Evolutionary conservation across 2,329 filamentous ascomycete genomes (phyloP), one percentile per base, ranked within the genome.

Genomic region (Hymenoscyphus repandus): DNA sequence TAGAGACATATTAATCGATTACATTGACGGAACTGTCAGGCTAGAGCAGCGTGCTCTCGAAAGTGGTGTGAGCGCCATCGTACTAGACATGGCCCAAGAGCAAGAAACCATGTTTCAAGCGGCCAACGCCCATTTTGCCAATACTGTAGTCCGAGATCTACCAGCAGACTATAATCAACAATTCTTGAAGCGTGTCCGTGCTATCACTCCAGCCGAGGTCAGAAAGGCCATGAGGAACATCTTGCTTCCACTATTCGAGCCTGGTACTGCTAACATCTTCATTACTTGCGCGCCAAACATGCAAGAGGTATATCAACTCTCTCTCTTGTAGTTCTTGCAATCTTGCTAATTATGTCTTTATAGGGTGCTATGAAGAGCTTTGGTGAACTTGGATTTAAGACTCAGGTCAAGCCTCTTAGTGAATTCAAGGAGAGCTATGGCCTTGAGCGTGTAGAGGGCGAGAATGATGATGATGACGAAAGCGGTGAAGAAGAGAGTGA

Each of bases 401-500:
- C 86, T 0, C 79, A 88, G 64, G 77, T 88, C 36, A 84, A 85
- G 64, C 76, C 85, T 27, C 75, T 97, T 45, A 82, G 83, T 38
- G 79, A 87, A 62, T 97, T 95, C 68, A 83, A 95, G 67, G 89
- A 96, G 57, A 88, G 90, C 63, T 97, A 97, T 66, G 92, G 92
- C 0, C 71, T 96, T 42, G 79, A 79, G 0, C 77, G 78, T 0
- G 83, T 83, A 0, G 83, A 83, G 0, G 82, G 83, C 0, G 73
- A 74, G 1, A 71, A 70, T 1, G 67, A 69, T 2, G 68, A 69
- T 1, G 59, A 62, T 1, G 61, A 60, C 6, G 61, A 62, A 3
- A 63, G 61, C 1, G 58, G 55, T 5, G 58, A 58, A 20, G 61
- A 62, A 11, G 51, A 47, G 22, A 47, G 34, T 9, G 54, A 47